Evolutionary conservation across 352 stramenopile species (phyloP).

Genomic region (Phytophthora sp.): DNA sequence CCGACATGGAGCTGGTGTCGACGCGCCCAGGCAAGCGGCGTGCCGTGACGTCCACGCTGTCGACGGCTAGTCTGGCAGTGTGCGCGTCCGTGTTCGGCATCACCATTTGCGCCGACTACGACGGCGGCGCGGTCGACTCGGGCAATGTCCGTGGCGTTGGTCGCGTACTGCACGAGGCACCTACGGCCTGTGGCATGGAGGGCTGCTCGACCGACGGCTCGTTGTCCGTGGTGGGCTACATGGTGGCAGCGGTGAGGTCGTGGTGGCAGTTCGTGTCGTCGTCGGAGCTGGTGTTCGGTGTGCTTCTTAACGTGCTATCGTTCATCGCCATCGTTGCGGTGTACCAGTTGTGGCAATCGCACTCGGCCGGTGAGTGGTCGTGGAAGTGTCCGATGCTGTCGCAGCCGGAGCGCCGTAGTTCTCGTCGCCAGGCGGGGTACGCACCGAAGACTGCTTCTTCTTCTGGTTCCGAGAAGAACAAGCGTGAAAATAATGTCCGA

Average conservation of each 20-base stretch:
- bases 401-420: neutral
- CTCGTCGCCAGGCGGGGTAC: neutral
- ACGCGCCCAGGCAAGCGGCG: conserved; percentile 44
- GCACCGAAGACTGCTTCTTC: neutral
- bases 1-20: conserved; percentile 17
- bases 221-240: conserved; percentile 36
- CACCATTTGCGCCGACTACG: conserved; percentile 68
- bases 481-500: conserved; percentile 7
- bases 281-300: conserved; percentile 67
- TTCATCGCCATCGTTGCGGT: conserved; percentile 70
- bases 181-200: conserved; percentile 41
- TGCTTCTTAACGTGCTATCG: conserved; percentile 76
- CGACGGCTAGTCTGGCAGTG: conserved; percentile 67
- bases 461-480: conserved; percentile 2
- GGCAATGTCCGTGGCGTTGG: conserved; percentile 58
- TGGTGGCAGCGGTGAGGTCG: conserved; percentile 39
- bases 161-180: conserved; percentile 68
- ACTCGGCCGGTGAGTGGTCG: conserved; percentile 7
- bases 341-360: conserved; percentile 63
- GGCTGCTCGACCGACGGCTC: conserved; percentile 27
- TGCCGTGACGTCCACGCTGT: conserved; percentile 44
- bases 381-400: conserved; percentile 6
- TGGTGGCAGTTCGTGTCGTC: conserved; percentile 61
- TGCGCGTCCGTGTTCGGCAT: conserved; percentile 83
- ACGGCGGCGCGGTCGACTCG: conserved; percentile 37